Evolutionary conservation across 2,329 filamentous ascomycete genomes (phyloP), one percentile per base, ranked within the genome.

Genomic region (Colletotrichum orbiculare): DNA sequence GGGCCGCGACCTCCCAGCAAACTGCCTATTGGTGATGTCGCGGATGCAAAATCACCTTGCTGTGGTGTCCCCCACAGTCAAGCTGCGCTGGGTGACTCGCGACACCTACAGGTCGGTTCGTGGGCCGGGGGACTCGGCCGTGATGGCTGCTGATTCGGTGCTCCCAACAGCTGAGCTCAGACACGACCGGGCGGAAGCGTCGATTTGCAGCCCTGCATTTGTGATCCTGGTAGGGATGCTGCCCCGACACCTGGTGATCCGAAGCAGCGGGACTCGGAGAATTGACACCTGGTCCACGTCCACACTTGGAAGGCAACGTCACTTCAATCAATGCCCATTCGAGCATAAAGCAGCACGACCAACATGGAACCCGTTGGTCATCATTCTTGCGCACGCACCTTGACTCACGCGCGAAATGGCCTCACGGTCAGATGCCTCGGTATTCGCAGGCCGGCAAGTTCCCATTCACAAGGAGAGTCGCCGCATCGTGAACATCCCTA

Each of bases 281-380:
- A 42, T 56, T 56, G 58, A 39, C 56, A 52, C 33, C 54, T 13
- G 37, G 33, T 50, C 37, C 57, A 47, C 41, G 58, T 46, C 50
- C 41, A 42, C 47, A 50, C 25, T 25, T 5, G 25, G 25, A 25
- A 39, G 39, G 52, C 62, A 62, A 62, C 37, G 58, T 56, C 46
- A 48, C 41, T 45, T 39, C 49, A 54, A 53, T 39, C 53, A 56
- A 55, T 17, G 25, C 39, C 59, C 33, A 33, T 15, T 15, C 52
- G 52, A 47, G 62, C 58, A 62, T 56, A 52, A 65, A 56, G 45
- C 35, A 43, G 62, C 58, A 65, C 58, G 53, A 58, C 42, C 42
- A 50, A 41, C 62, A 15, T 42, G 58, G 37, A 42, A 43, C 46
- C 50, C 35, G 43, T 9, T 39, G 58, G 41, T 35, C 17, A 48